Percentiles rank a stretch among this genome's conserved stretches.
Conservation (phyloP, 2,329 filamentous ascomycete species). For the Pyrenophora seminiperda region DNA sequence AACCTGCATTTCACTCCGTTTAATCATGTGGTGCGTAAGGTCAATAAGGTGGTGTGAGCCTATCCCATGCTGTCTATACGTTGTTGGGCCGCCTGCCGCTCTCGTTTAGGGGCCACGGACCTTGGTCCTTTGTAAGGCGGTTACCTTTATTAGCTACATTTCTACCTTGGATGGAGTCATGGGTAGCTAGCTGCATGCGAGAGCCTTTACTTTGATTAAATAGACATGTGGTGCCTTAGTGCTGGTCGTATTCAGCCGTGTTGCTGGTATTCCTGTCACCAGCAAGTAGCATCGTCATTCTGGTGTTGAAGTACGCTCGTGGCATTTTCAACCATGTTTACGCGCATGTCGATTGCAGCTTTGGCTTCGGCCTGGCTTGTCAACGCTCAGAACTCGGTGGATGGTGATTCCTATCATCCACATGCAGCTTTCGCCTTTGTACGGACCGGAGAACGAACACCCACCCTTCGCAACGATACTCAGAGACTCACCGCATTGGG, state of each 20-base stretch:
- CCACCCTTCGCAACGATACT: constrained; percentile 39
- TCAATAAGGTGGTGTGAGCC: constrained; percentile 4
- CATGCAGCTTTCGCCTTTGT: constrained; percentile 60
- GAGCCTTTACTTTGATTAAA: constrained; percentile 9
- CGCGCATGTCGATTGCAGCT: constrained; percentile 26
- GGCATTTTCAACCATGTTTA: constrained; percentile 30
- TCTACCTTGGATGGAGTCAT: constrained; percentile 3
- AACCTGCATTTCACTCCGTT: too few relatives aligned
- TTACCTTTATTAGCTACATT: constrained; percentile 1
- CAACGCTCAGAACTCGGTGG: constrained; percentile 18
- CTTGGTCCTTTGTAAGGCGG: constrained; percentile 3
- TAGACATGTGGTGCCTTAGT: constrained; percentile 9
- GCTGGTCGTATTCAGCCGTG: constrained; percentile 10
- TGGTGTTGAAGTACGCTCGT: constrained; percentile 10
- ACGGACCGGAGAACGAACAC: constrained; percentile 61
- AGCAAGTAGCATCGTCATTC: constrained; percentile 9
- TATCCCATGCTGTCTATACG: constrained; percentile 4
- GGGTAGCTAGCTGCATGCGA: constrained; percentile 7
- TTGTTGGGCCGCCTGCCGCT: constrained; percentile 2
- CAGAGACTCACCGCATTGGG: constrained; percentile 58
- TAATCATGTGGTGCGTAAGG: not conserved
- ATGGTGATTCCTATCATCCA: constrained; percentile 37
- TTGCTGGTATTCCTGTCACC: constrained; percentile 12
- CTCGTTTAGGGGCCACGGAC: constrained; percentile 12
- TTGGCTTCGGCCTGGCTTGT: constrained; percentile 34